Conservation (phyloP, 2,329 filamentous ascomycete genomes). For the Aspergillus calidoustus region DNA sequence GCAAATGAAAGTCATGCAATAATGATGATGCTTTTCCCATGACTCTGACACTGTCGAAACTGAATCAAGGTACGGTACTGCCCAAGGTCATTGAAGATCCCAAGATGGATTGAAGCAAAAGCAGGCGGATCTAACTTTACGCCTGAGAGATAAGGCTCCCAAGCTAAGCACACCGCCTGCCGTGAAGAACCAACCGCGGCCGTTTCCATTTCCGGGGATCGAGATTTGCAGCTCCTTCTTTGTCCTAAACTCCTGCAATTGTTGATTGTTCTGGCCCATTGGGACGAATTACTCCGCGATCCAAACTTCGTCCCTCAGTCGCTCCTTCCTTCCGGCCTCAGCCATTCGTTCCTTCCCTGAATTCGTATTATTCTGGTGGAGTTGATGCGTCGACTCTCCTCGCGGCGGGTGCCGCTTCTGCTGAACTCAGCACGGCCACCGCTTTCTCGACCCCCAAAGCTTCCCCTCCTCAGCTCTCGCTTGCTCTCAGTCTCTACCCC, state of each 20-base stretch:
- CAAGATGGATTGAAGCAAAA: not conserved
- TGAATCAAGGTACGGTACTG: too few relatives aligned
- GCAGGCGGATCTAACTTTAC: not conserved
- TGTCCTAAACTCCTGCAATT: slow-evolving; percentile 6
- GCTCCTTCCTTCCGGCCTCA: slow-evolving; percentile 6
- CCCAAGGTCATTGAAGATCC: not conserved
- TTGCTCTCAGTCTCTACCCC: slow-evolving; percentile 28
- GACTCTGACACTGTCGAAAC: too few relatives aligned
- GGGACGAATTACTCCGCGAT: not conserved
- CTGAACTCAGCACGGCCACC: slow-evolving; percentile 40
- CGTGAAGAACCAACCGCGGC: slow-evolving; percentile 5
- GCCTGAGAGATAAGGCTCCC: not conserved
- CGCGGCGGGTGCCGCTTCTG: slow-evolving; percentile 38
- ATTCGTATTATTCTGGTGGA: slow-evolving; percentile 17
- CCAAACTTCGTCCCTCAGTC: slow-evolving; percentile 15
- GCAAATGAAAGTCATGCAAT: not conserved
- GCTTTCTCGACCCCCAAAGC: slow-evolving; percentile 36
- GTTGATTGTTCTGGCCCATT: slow-evolving; percentile 12
- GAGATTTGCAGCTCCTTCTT: slow-evolving; percentile 16
- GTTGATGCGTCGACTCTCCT: slow-evolving; percentile 42
- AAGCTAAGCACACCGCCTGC: slow-evolving; percentile 19
- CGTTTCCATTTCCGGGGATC: slow-evolving; percentile 9
- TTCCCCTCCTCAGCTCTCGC: slow-evolving; percentile 30
- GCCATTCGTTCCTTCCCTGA: not conserved
- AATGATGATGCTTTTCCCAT: too few relatives aligned